These are phyloP conservation scores for Lipomyces chichibuensis DNA, from an alignment of 805 yeast species.

Conservation along the genomic window DNA sequence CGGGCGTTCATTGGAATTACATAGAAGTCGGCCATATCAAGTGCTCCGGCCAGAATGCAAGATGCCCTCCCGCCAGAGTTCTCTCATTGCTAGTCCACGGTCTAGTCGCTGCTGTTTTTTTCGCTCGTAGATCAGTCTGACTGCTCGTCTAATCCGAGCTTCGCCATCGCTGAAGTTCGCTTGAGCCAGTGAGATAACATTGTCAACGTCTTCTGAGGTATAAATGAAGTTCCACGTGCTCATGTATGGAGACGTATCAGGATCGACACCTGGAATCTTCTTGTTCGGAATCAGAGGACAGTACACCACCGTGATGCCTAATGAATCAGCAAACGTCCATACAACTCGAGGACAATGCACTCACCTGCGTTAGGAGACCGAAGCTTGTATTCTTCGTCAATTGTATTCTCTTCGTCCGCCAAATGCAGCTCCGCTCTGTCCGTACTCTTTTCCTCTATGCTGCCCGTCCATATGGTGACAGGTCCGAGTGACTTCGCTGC, in stretches of 20 bases:
- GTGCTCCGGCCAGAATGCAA: neutral
- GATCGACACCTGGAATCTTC: conserved; percentile 36
- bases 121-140: conserved; percentile 34
- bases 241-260: conserved; percentile 35
- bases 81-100: neutral
- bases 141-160: conserved; percentile 30
- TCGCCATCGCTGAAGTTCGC: conserved; percentile 34
- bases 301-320: conserved; percentile 36
- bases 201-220: conserved; percentile 36
- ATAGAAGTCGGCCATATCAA: neutral
- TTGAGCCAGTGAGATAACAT: conserved; percentile 31
- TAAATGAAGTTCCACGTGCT: conserved; percentile 39
- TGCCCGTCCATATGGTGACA: conserved; percentile 31
- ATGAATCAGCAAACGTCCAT: neutral
- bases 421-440: neutral
- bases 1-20: neutral
- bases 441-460: conserved; percentile 3
- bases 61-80: neutral
- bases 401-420: neutral
- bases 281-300: conserved; percentile 37
- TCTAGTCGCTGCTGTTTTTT: conserved; percentile 27
- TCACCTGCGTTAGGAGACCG: conserved; percentile 6
- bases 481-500: conserved; percentile 21
- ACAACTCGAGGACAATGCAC: neutral
- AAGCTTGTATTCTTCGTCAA: conserved; percentile 20